Percentiles rank a stretch among this genome's conserved stretches.
phyloP scores from a whole-genome alignment of 1,139 yeast species.

The Nakaseomyces nivariensis region DNA sequence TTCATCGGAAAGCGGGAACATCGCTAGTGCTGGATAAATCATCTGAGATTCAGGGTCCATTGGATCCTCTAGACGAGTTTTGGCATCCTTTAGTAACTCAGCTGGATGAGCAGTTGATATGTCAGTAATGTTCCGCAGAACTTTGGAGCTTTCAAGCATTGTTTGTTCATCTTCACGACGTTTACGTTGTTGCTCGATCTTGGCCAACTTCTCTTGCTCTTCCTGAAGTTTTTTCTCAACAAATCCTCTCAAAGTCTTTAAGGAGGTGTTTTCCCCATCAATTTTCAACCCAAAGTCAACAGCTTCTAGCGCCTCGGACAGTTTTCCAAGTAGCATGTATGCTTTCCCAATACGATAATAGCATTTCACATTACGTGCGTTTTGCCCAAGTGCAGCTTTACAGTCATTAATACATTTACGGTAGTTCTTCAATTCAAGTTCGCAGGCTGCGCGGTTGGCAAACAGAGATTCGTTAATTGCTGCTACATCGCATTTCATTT shows the following conservation, averaged over 20 bases:
- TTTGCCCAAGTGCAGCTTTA: slow-evolving; percentile 53
- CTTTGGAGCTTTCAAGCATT: slow-evolving; percentile 44
- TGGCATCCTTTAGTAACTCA: slow-evolving; percentile 29
- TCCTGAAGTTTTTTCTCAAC: slow-evolving; percentile 35
- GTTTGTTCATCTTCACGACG: slow-evolving; percentile 17
- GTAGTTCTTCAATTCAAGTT: slow-evolving; percentile 73
- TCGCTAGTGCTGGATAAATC: slow-evolving; percentile 65
- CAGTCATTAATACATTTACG: slow-evolving; percentile 84
- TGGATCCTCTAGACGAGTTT: slow-evolving; percentile 53
- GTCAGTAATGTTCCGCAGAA: slow-evolving; percentile 43
- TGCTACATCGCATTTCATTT: slow-evolving; percentile 47
- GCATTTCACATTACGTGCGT: slow-evolving; percentile 71
- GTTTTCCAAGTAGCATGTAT: slow-evolving; percentile 52
- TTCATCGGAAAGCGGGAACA: slow-evolving; percentile 79
- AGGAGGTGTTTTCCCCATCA: slow-evolving; percentile 49
- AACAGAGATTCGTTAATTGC: slow-evolving; percentile 51
- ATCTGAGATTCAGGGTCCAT: slow-evolving; percentile 69
- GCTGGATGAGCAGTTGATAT: slow-evolving; percentile 43
- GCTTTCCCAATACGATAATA: slow-evolving; percentile 80
- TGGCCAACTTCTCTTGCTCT: slow-evolving; percentile 19
- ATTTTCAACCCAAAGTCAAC: slow-evolving; percentile 54
- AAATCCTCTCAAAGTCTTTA: slow-evolving; percentile 36
- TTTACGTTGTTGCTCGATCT: slow-evolving; percentile 22
- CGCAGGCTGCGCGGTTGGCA: slow-evolving; percentile 85
- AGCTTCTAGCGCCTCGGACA: slow-evolving; percentile 64